phyloP scores from a whole-genome alignment of 805 yeast species.

The Starmerella khaoyaiensis region DNA sequence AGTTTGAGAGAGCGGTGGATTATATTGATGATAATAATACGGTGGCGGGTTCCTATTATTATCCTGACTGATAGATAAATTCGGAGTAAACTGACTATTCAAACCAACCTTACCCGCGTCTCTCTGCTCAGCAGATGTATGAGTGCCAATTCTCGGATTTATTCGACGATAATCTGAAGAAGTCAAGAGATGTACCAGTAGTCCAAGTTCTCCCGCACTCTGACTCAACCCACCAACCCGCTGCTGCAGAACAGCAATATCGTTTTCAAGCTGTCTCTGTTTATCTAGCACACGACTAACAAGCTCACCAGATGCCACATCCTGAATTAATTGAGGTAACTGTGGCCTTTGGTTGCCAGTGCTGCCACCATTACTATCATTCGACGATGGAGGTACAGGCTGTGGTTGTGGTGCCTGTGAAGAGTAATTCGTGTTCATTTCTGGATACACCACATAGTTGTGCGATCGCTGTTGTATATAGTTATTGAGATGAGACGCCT shows the following conservation, averaged over 20 bases:
- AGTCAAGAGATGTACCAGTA: constrained; percentile 14
- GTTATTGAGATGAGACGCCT: neutral
- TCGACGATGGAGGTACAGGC: no score
- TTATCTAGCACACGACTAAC: constrained; percentile 12
- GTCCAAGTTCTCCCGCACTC: constrained; percentile 16
- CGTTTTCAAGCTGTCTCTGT: constrained; percentile 14
- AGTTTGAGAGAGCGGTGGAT: no score
- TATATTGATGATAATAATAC: no score
- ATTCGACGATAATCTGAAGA: no score
- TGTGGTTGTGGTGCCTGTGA: no score
- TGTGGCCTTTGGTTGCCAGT: neutral
- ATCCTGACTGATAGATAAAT: no score
- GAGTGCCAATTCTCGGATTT: no score
- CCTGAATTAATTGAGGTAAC: constrained; percentile 8
- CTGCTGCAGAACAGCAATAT: constrained; percentile 12
- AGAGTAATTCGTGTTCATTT: constrained; percentile 3
- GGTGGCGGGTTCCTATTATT: no score
- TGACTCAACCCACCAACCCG: constrained; percentile 10
- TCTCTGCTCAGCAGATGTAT: no score
- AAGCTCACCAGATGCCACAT: constrained; percentile 12
- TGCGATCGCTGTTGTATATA: constrained; percentile 12
- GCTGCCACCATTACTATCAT: neutral
- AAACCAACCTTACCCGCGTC: no score
- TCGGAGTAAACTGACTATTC: no score
- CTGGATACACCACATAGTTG: constrained; percentile 14